Evolutionary conservation across 2,329 filamentous ascomycete species (phyloP), one percentile per base, ranked within the genome.

Genomic region (Colletotrichum sp.): DNA sequence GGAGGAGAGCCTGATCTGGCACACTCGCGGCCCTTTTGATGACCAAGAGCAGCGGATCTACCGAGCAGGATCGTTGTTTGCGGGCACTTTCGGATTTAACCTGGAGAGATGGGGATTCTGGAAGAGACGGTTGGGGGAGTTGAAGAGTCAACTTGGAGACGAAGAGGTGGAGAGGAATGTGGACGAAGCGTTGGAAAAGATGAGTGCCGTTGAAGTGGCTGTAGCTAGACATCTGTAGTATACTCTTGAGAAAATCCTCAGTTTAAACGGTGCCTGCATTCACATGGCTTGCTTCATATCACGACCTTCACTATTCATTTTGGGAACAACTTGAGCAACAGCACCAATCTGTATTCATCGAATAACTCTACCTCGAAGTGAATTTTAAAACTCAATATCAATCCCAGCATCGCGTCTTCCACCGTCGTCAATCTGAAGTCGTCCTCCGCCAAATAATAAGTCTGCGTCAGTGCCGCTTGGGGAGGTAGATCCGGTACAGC

Each of bases 401-500:
- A 15, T 52, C n/a, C 0, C 43, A 52, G 0, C 10, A 21, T 21
- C 6, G 10, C 0, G 0, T 0, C 10, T 52, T 21, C 6, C n/a
- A 0, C 43, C 1, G n/a, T 0, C 43, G 0, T 52, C 43, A 52
- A 52, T 52, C 0, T 21, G 4, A 48, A 48, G 43, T 48, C 43
- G 3, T 4, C 38, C 38, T 4, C 36, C 8, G 16, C 8, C 7
- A 38, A 2, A 9, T 38, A 13, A 13, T 3, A 38, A 38, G 16
- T 18, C 36, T 18, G 36, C 36, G 16, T 8, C 16, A 18, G 36
- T 18, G 15, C 55, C 36, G 48, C 30, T 21, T 24, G 8, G 78
- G 48, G 3, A 87, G 78, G 0, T 71, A 82, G n/a, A 90, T 78
- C 58, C 85, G 88, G 80, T 88, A 88, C 0, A 92, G 78, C 71